These are phyloP conservation scores for Boletus tomentosulus DNA, from an alignment of 768 basidiomycete species.

Conservation along the genomic window DNA sequence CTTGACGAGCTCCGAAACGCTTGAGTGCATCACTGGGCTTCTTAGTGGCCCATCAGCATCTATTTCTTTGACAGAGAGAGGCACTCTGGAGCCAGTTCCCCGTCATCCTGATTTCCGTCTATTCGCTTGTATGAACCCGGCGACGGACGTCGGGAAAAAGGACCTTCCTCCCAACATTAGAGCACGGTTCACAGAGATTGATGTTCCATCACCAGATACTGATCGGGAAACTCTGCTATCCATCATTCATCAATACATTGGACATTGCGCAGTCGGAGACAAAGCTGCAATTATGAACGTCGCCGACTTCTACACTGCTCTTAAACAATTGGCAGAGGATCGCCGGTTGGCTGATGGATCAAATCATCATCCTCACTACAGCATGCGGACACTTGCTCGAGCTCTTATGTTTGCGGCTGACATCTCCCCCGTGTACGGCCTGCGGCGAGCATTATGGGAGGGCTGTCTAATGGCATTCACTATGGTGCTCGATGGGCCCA, in stretches of 20 bases:
- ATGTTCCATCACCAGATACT: conserved; percentile 90
- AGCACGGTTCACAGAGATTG: conserved; percentile 90
- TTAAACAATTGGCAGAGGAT: conserved; percentile 69
- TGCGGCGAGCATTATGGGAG: conserved; percentile 90
- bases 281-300: conserved; percentile 85
- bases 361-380: conserved; percentile 91
- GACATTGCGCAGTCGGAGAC: conserved; percentile 76
- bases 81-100: conserved; percentile 81
- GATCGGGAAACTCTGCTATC: conserved; percentile 85
- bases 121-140: conserved; percentile 99
- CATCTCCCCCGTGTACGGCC: conserved; percentile 66
- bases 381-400: conserved; percentile 92
- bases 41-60: conserved; percentile 84
- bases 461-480: conserved; percentile 98
- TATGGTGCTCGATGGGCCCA: conserved; percentile 80
- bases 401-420: conserved; percentile 89
- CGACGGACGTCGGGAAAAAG: conserved; percentile 97
- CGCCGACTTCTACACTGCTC: conserved; percentile 82
- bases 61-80: conserved; percentile 90
- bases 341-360: conserved; percentile 89
- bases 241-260: conserved; percentile 89
- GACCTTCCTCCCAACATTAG: conserved; percentile 91
- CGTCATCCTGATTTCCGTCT: conserved; percentile 94
- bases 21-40: conserved; percentile 88
- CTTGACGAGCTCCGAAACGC: conserved; percentile 87